phyloP scores from a whole-genome alignment of 2,329 filamentous ascomycete genomes.

The Hymenoscyphus occultus region DNA sequence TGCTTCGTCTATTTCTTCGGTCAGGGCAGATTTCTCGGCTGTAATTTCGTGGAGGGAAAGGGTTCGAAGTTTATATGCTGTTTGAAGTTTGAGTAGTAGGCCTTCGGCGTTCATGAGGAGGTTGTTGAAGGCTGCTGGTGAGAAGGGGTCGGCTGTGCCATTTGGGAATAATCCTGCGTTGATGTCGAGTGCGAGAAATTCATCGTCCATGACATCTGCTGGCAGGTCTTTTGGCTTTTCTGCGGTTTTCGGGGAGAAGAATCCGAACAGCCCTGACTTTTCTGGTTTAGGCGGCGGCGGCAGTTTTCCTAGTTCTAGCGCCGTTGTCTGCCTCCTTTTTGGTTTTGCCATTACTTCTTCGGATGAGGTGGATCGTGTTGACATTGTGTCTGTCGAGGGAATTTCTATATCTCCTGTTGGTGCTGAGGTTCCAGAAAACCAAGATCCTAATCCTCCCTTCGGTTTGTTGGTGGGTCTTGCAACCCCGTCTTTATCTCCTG shows the following conservation, averaged over 20 bases:
- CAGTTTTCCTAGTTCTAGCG: slow-evolving; percentile 16
- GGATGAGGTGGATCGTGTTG: slow-evolving; percentile 20
- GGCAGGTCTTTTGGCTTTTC: slow-evolving; percentile 27
- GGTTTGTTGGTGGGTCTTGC: slow-evolving; percentile 29
- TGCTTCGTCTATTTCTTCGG: slow-evolving; percentile 56
- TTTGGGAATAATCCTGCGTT: slow-evolving; percentile 52
- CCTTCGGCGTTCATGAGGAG: slow-evolving; percentile 56
- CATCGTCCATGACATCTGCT: slow-evolving; percentile 40
- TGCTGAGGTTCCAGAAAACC: slow-evolving; percentile 33
- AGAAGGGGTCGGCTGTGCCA: slow-evolving; percentile 50
- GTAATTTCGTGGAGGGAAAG: slow-evolving; percentile 49
- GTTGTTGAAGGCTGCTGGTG: slow-evolving; percentile 58
- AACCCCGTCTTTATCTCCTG: slow-evolving; percentile 30
- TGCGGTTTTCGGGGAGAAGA: slow-evolving; percentile 33
- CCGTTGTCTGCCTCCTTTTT: slow-evolving; percentile 24
- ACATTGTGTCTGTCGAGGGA: slow-evolving; percentile 13
- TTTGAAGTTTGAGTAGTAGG: slow-evolving; percentile 54
- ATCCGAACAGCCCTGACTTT: slow-evolving; percentile 20
- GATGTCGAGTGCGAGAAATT: slow-evolving; percentile 55
- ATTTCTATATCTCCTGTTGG: slow-evolving; percentile 20
- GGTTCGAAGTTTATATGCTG: slow-evolving; percentile 55
- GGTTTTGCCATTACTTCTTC: slow-evolving; percentile 21
- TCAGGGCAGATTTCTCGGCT: slow-evolving; percentile 51
- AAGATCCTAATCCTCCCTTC: slow-evolving; percentile 29
- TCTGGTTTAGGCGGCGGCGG: slow-evolving; percentile 18